Evolutionary conservation across 371 early-diverging fungal species (phyloP), one percentile per base, ranked within the genome.

Genomic region (Batrachochytrium dendrobatidis): DNA sequence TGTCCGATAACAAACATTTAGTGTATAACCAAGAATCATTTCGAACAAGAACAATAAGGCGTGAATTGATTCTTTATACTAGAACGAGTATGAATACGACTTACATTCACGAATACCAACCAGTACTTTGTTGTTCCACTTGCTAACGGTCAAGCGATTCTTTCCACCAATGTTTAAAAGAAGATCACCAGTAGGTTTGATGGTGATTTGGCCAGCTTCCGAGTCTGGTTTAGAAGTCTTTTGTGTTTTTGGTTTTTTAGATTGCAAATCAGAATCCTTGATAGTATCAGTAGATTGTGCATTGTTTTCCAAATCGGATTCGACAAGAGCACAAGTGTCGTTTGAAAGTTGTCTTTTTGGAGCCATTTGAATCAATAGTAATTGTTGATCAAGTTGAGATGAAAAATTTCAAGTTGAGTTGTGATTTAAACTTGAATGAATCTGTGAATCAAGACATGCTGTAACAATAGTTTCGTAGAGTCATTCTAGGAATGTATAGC

Each of bases 31-130:
- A n/a, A n/a, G n/a, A n/a, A n/a, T n/a, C n/a, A n/a, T n/a, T n/a
- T n/a, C n/a, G n/a, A n/a, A n/a, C n/a, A n/a, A n/a, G n/a, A n/a
- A n/a, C n/a, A n/a, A n/a, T 56, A n/a, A n/a, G n/a, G n/a, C n/a
- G n/a, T n/a, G n/a, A n/a, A 33, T 24, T 33, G 44, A 2, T 15
- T 17, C 44, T 18, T 20, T 45, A 20, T 35, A 44, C 35, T 35
- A 17, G 26, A 12, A 24, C 0, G 44, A 35, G 44, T 20, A 2
- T 17, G 34, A n/a, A n/a, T n/a, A n/a, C n/a, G n/a, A 56, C 56
- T 0, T 3, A 57, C 53, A 64, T 34, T 64, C 64, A 10, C 64
- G 59, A 34, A 64, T 54, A 28, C 56, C 50, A 6, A 55, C 46
- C 20, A 55, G 60, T 8, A 25, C 34, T 25, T 31, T 12, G 31